Evolutionary conservation across 2,329 filamentous ascomycete genomes (phyloP).

Genomic region (Escovopsis sp.): DNA sequence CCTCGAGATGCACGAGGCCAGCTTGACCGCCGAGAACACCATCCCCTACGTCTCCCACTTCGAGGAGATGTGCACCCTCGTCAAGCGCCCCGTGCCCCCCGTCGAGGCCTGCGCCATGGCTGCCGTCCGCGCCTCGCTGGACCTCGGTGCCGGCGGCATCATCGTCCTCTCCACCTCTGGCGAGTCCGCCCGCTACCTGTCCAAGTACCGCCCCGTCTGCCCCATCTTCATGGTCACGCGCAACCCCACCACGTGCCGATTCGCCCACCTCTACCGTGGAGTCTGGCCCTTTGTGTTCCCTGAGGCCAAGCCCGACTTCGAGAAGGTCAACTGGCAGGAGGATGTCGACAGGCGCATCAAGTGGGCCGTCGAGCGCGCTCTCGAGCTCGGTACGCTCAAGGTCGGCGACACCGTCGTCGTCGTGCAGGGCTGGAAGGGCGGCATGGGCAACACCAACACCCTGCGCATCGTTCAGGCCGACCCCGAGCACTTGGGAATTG

Average conservation of each 20-base stretch:
- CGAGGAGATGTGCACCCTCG: constrained; percentile 79
- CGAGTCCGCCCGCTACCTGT: constrained; percentile 83
- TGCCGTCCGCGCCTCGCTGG: constrained; percentile 85
- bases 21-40: constrained; percentile 88
- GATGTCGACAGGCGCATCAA: constrained; percentile 95
- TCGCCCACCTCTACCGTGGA: constrained; percentile 89
- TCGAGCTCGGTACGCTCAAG: constrained; percentile 63
- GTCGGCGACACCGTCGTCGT: constrained; percentile 65
- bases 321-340: constrained; percentile 90
- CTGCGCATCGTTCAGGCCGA: constrained; percentile 49
- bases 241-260: constrained; percentile 69
- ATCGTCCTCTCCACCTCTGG: constrained; percentile 93
- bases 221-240: constrained; percentile 99
- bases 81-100: constrained; percentile 69
- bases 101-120: constrained; percentile 95
- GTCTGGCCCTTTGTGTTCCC: constrained; percentile 96
- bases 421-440: constrained; percentile 83
- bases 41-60: constrained; percentile 96
- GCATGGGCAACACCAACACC: constrained; percentile 86
- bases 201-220: constrained; percentile 97
- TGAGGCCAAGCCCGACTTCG: constrained; percentile 89
- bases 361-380: constrained; percentile 83
- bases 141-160: constrained; percentile 92
- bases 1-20: constrained; percentile 96
- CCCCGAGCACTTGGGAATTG: constrained; percentile 42